Evolutionary conservation across 768 basidiomycete species (phyloP).

Genomic region (Phanerochaete carnosa): DNA sequence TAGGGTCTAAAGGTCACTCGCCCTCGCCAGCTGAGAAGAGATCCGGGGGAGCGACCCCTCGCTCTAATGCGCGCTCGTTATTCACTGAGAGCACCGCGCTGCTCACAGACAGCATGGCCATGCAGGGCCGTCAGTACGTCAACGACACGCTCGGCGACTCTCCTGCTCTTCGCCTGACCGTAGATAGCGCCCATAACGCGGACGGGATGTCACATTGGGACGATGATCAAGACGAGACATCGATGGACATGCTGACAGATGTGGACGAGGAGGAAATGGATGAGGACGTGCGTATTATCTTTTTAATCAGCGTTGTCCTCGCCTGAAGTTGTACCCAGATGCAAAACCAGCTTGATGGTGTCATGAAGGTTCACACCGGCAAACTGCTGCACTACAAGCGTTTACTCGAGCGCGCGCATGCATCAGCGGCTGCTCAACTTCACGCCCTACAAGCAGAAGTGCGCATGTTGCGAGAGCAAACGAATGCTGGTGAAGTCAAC

Average conservation of each 20-base stretch:
- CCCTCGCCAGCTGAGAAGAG: slow-evolving; percentile 2
- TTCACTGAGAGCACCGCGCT: slow-evolving; percentile 9
- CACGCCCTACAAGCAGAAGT: slow-evolving; percentile 86
- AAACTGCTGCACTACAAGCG: slow-evolving; percentile 76
- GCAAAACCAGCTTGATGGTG: slow-evolving; percentile 37
- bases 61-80: neutral
- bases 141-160: slow-evolving; percentile 19
- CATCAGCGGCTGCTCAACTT: slow-evolving; percentile 74
- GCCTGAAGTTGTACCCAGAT: slow-evolving; percentile 31
- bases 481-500: slow-evolving; percentile 10
- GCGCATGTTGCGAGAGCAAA: slow-evolving; percentile 53
- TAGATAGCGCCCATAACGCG: slow-evolving; percentile 16
- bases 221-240: slow-evolving; percentile 47
- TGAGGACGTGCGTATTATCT: slow-evolving; percentile 51
- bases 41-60: neutral
- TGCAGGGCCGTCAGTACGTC: slow-evolving; percentile 10
- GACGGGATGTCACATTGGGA: slow-evolving; percentile 41
- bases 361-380: slow-evolving; percentile 39
- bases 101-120: slow-evolving; percentile 12
- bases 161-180: slow-evolving; percentile 25
- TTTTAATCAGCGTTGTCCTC: neutral
- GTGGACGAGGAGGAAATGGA: slow-evolving; percentile 72
- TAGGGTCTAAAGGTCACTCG: neutral
- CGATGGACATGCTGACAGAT: slow-evolving; percentile 69
- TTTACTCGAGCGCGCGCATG: slow-evolving; percentile 76